These are phyloP conservation scores for Hamamelis virginiana DNA, from an alignment of 164 flowering plant species.

Conservation along the genomic window DNA sequence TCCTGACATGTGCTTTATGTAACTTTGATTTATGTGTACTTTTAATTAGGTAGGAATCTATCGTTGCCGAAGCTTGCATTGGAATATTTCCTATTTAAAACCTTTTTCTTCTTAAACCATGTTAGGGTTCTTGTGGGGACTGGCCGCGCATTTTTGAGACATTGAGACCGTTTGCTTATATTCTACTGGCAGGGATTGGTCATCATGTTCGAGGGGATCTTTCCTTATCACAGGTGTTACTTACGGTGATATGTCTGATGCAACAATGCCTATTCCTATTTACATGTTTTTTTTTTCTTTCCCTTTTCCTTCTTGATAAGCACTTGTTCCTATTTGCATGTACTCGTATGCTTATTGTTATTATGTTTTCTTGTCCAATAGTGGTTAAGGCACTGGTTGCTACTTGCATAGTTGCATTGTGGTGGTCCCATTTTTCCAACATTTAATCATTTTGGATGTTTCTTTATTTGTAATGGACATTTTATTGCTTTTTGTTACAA, in stretches of 20 bases:
- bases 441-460: not conserved
- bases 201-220: conserved; percentile 94
- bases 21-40: not conserved
- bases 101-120: conserved; percentile 1
- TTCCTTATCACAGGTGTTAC: conserved; percentile 78
- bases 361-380: not conserved
- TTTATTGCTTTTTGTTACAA: not conserved
- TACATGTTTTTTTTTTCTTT: no score
- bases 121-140: conserved; percentile 91
- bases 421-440: not conserved
- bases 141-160: conserved; percentile 96
- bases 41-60: not conserved
- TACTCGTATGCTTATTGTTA: not conserved
- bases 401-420: not conserved
- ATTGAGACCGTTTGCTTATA: conserved; percentile 93
- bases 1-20: not conserved
- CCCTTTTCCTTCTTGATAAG: no score
- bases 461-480: not conserved
- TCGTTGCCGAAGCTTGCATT: not conserved
- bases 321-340: no score
- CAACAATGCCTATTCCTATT: not conserved
- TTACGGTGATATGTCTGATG: not conserved
- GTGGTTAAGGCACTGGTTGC: not conserved
- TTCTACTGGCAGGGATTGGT: conserved; percentile 93
- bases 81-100: not conserved